Evolutionary conservation across 257 asterid species (phyloP).

Genomic region (Forsythia suspensa): DNA sequence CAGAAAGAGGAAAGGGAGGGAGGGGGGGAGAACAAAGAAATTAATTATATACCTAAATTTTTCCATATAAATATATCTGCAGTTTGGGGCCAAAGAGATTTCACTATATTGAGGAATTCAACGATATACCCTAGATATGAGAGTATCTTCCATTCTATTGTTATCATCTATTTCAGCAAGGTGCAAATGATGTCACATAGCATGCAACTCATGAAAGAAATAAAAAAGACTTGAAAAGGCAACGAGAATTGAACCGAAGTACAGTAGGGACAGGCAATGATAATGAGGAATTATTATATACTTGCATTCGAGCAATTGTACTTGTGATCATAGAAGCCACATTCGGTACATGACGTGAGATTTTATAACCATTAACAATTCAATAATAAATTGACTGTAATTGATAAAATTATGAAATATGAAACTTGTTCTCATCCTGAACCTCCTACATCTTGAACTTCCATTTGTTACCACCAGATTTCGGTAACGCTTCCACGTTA

Average conservation of each 20-base stretch:
- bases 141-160: background rate
- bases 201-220: background rate
- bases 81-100: background rate
- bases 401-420: background rate
- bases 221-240: background rate
- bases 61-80: background rate
- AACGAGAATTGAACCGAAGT: background rate
- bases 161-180: slow-evolving; percentile 11
- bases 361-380: background rate
- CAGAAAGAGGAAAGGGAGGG: background rate
- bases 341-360: background rate
- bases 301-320: background rate
- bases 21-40: background rate
- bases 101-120: background rate
- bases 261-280: background rate
- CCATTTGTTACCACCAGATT: too few species aligned
- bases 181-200: background rate
- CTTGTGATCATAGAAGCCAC: background rate
- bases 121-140: background rate
- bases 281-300: background rate
- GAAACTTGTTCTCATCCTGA: background rate
- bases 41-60: background rate
- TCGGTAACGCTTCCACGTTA: too few species aligned
- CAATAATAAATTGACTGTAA: background rate
- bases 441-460: background rate